Base-by-base conservation (phyloP, 2,329 filamentous ascomycete species). In the Penicillium freii region DNA sequence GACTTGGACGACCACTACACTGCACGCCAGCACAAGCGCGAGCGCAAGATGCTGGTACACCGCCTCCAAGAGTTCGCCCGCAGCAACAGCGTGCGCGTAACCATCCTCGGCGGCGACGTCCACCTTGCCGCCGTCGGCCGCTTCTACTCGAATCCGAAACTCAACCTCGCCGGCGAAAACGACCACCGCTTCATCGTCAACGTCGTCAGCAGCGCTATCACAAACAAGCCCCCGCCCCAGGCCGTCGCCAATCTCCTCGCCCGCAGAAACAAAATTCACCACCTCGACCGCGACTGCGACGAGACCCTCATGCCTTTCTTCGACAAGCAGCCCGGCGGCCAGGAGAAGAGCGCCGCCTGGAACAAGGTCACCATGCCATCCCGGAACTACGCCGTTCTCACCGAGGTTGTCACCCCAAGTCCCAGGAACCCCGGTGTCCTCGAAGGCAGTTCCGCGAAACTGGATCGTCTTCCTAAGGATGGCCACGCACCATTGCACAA, bases 291-390 rank as follows among this genome's bases (percentile, higher is more conserved):
- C 51, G 79, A 85, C 47, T 87, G 85, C 0, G 84, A 87, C 63
- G 85, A 87, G 74, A 87, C 85, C 0, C 75, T 87, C 3, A 81
- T 87, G 65, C 78, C 83, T 52, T 75, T 87, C 61, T 87, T 87
- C 68, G 79, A 88, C 70, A 79, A 81, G 65, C 82, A 87, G 64
- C 85, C 85, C 6, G 81, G 82, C 10, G 76, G 78, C 33, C 71
- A 75, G 54, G 75, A 78, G 60, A 87, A 92, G 77, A 90, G 88
- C 4, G 84, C 87, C 1, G 78, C 79, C 43, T 88, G 83, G 70
- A 97, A 97, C 75, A 84, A 90, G 62, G 89, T 91, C 60, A 97
- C 92, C 11, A 97, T 97, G 85, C 85, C 85, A 1, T 84, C 81
- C 50, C 79, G 85, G 53, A 87, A 88, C 71, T 87, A 84, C 68